These are phyloP conservation scores for Globisporangium barbulae DNA, from an alignment of 352 stramenopile genomes.

Conservation along the genomic window DNA sequence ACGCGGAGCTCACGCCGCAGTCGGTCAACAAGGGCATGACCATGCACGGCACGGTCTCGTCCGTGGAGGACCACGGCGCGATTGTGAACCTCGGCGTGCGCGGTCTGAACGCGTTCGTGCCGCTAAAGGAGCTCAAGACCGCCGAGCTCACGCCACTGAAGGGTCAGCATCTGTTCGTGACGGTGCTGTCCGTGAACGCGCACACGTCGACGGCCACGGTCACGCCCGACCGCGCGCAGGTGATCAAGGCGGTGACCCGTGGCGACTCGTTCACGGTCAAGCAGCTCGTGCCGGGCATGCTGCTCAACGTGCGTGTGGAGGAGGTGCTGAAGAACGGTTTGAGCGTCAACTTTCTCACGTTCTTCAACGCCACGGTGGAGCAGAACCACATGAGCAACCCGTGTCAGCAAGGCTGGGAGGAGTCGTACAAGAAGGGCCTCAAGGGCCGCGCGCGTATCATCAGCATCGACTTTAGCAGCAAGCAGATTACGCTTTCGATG, in stretches of 20 bases:
- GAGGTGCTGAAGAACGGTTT: slow-evolving; percentile 84
- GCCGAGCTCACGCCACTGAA: slow-evolving; percentile 24
- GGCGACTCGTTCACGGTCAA: slow-evolving; percentile 85
- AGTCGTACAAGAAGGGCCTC: slow-evolving; percentile 74
- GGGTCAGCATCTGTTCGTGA: slow-evolving; percentile 72
- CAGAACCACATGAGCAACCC: slow-evolving; percentile 89
- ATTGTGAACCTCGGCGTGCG: slow-evolving; percentile 90
- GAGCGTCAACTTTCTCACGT: slow-evolving; percentile 86
- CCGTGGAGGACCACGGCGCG: slow-evolving; percentile 93
- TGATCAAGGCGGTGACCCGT: slow-evolving; percentile 77
- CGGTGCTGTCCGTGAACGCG: slow-evolving; percentile 65
- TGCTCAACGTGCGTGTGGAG: slow-evolving; percentile 92
- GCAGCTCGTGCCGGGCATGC: slow-evolving; percentile 89
- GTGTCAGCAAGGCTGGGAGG: slow-evolving; percentile 69
- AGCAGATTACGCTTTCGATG: slow-evolving; percentile 83
- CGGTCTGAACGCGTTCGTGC: slow-evolving; percentile 74
- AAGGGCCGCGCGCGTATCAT: slow-evolving; percentile 87
- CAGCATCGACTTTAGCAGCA: slow-evolving; percentile 67
- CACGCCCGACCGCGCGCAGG: slow-evolving; percentile 54
- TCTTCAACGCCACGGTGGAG: slow-evolving; percentile 86
- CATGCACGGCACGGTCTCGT: slow-evolving; percentile 85
- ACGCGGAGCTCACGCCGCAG: slow-evolving; percentile 66
- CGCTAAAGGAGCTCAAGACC: slow-evolving; percentile 63
- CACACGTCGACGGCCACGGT: slow-evolving; percentile 77
- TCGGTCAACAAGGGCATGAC: slow-evolving; percentile 66